Percentiles rank a stretch among this genome's conserved stretches.
Conservation (phyloP, 371 early-diverging fungal genomes). For the Syncephalastrum contaminatum region DNA sequence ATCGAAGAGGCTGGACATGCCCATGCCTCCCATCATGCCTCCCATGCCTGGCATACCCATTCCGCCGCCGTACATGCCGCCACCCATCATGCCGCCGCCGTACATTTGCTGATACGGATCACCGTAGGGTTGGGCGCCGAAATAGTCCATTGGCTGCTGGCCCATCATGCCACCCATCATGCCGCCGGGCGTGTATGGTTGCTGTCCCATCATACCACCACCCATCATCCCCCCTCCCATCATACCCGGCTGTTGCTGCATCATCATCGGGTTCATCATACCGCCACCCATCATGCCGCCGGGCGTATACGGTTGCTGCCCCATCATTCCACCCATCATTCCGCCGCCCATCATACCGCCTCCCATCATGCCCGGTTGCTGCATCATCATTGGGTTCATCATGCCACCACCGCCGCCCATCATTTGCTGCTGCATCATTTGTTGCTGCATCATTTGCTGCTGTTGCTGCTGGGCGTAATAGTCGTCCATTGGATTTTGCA, state of each 20-base stretch:
- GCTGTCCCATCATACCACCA: constrained; percentile 7
- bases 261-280: constrained; percentile 14
- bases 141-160: constrained; percentile 12
- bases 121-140: constrained; percentile 8
- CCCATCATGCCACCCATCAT: constrained; percentile 13
- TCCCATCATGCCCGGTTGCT: no score
- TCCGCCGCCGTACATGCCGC: constrained; percentile 6
- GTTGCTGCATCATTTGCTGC: no score
- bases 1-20: constrained; percentile 6
- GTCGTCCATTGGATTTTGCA: no score
- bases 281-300: constrained; percentile 8
- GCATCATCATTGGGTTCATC: constrained; percentile 11
- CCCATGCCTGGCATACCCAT: constrained; percentile 1
- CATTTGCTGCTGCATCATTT: no score
- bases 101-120: constrained; percentile 17
- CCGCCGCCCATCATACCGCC: constrained; percentile 10
- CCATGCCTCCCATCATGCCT: constrained; percentile 11
- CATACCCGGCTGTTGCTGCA: constrained; percentile 8
- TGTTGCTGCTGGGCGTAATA: no score
- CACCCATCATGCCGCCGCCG: constrained; percentile 12
- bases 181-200: no score
- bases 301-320: constrained; percentile 8
- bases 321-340: constrained; percentile 4
- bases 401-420: not conserved
- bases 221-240: constrained; percentile 11